phyloP scores from a whole-genome alignment of 2,329 filamentous ascomycete genomes.

The Aspergillus tanneri region DNA sequence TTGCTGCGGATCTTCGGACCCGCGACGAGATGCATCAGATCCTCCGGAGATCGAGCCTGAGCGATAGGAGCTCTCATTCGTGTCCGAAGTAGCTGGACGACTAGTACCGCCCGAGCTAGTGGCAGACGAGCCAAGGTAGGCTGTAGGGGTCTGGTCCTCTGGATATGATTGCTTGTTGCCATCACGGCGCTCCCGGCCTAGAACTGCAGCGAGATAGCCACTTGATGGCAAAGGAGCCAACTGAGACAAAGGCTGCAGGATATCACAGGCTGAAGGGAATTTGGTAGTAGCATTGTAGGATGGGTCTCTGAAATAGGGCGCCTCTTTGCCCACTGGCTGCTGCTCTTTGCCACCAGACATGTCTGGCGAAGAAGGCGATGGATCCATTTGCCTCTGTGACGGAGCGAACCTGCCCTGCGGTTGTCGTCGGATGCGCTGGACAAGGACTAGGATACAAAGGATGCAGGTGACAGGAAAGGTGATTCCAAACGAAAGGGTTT shows the following conservation, averaged over 20 bases:
- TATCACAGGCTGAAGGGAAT: constrained; percentile 26
- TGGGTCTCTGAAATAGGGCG: constrained; percentile 7
- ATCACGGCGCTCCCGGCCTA: constrained; percentile 14
- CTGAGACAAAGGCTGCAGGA: constrained; percentile 26
- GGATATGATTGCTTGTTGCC: constrained; percentile 12
- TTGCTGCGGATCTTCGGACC: constrained; percentile 13
- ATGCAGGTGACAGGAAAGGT: constrained; percentile 18
- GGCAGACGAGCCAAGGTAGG: neutral
- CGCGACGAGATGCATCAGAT: constrained; percentile 9
- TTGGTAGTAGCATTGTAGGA: constrained; percentile 5
- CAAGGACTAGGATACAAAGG: constrained; percentile 18
- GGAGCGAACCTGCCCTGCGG: constrained; percentile 12
- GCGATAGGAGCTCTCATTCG: constrained; percentile 2
- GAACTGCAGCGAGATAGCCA: constrained; percentile 23
- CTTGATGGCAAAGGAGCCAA: constrained; percentile 23
- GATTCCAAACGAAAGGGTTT: constrained; percentile 16
- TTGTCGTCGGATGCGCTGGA: constrained; percentile 21
- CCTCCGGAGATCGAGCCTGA: constrained; percentile 7
- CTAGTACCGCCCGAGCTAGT: neutral
- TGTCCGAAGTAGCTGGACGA: constrained; percentile 8
- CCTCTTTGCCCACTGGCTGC: constrained; percentile 10
- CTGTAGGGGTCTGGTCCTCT: constrained; percentile 1
- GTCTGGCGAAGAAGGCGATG: constrained; percentile 11
- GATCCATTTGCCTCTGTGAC: constrained; percentile 22
- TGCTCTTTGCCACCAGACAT: constrained; percentile 18